A percentile compares a stretch with the other conserved stretches of the same genome.
Evolutionary conservation across 108 stramenopile genomes (phyloP).

Genomic region (Skeletonema costatum): DNA sequence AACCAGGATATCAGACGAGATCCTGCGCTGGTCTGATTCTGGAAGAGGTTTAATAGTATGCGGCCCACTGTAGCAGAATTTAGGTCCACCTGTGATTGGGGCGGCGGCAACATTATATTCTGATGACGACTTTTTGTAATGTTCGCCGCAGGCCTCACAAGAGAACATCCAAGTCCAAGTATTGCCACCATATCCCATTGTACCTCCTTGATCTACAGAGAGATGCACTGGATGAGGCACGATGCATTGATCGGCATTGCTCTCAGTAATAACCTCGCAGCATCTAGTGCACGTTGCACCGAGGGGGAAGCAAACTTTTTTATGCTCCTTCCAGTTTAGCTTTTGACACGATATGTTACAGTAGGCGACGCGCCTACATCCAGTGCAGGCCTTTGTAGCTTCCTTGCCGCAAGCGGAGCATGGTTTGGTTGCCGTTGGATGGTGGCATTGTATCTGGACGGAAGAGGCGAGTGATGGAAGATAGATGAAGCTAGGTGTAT

Average conservation of each 20-base stretch:
- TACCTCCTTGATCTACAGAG: background rate
- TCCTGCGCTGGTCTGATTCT: background rate
- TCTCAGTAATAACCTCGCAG: background rate
- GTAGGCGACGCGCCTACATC: background rate
- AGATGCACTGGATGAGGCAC: background rate
- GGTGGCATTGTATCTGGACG: too few relatives aligned
- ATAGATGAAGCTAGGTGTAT: too few relatives aligned
- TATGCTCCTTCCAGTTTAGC: background rate
- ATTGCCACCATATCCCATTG: background rate
- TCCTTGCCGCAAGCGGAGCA: background rate
- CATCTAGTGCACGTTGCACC: background rate
- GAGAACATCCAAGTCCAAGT: background rate
- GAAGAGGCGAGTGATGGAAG: too few relatives aligned
- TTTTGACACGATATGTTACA: background rate
- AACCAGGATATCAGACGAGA: background rate
- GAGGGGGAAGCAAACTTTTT: background rate
- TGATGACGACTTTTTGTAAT: background rate
- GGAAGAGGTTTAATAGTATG: background rate
- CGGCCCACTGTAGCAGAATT: background rate
- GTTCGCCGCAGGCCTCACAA: background rate
- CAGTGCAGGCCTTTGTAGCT: background rate
- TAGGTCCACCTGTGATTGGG: background rate
- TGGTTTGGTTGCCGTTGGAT: background rate
- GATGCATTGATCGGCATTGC: background rate
- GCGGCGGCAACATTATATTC: background rate